Evolutionary conservation across 345 rosid genomes (phyloP).

Genomic region (Brassica incana): DNA sequence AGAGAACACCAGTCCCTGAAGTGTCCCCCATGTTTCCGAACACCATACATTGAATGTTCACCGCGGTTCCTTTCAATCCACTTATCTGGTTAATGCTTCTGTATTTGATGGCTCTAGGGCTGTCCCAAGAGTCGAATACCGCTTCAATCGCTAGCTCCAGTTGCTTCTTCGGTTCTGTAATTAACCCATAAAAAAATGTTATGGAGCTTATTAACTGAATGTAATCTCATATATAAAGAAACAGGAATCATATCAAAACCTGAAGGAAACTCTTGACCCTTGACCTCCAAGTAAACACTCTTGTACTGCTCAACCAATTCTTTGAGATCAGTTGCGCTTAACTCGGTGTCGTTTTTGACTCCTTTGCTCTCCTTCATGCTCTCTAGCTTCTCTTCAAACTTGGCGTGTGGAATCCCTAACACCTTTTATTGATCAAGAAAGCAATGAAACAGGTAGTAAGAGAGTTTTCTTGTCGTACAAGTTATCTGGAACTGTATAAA

Average conservation of each 20-base stretch:
- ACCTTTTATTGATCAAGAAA: constrained; percentile 51
- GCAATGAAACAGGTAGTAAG: not conserved
- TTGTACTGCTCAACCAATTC: constrained; percentile 84
- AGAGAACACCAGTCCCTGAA: constrained; percentile 93
- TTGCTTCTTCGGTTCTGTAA: constrained; percentile 75
- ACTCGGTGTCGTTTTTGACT: constrained; percentile 65
- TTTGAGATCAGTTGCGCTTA: constrained; percentile 74
- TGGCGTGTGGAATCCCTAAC: constrained; percentile 81
- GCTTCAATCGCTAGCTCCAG: constrained; percentile 67
- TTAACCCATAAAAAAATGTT: not conserved
- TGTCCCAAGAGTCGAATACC: constrained; percentile 95
- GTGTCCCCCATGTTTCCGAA: constrained; percentile 95
- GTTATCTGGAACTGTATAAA: not conserved
- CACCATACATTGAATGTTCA: constrained; percentile 92
- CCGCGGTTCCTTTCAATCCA: constrained; percentile 89
- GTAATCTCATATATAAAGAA: not conserved
- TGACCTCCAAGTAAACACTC: constrained; percentile 62
- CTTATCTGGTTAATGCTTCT: constrained; percentile 86
- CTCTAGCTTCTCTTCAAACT: constrained; percentile 75
- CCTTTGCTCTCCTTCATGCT: constrained; percentile 65
- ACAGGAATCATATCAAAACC: constrained; percentile 41
- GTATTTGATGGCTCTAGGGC: constrained; percentile 78
- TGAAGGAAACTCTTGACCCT: constrained; percentile 77
- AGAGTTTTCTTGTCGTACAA: not conserved
- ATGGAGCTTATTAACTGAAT: not conserved